These are phyloP conservation scores for Colletotrichum cuscutae DNA, from an alignment of 2,329 filamentous ascomycete genomes.

Conservation along the genomic window DNA sequence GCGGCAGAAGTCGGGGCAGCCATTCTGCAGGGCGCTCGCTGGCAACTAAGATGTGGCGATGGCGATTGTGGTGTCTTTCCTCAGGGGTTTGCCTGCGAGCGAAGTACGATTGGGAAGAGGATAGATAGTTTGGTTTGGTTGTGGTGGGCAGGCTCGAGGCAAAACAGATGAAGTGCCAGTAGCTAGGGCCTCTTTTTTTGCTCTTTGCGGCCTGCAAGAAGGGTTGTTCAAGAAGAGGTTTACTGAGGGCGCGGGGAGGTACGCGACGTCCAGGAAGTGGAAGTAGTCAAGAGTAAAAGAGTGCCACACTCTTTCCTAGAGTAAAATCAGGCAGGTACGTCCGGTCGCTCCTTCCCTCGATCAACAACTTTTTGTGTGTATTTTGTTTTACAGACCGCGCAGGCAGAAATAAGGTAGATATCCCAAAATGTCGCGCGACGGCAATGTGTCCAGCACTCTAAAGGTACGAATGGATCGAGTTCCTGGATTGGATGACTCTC, in stretches of 20 bases:
- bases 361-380: slow-evolving; percentile 7
- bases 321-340: slow-evolving; percentile 12
- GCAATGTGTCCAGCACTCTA: slow-evolving; percentile 16
- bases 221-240: slow-evolving; percentile 19
- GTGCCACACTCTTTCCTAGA: slow-evolving; percentile 1
- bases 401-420: slow-evolving; percentile 10
- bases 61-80: slow-evolving; percentile 8
- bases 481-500: slow-evolving; percentile 25
- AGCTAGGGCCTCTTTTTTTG: background rate
- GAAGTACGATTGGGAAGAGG: slow-evolving; percentile 22
- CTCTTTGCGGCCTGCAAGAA: background rate
- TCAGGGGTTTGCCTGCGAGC: background rate
- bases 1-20: slow-evolving; percentile 66
- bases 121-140: background rate
- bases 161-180: background rate
- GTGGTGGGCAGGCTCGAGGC: slow-evolving; percentile 2
- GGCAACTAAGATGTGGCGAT: slow-evolving; percentile 8
- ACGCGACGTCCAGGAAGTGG: slow-evolving; percentile 21
- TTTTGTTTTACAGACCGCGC: slow-evolving; percentile 30
- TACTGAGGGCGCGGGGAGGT: slow-evolving; percentile 24
- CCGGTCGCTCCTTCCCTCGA: slow-evolving; percentile 20
- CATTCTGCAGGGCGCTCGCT: slow-evolving; percentile 57
- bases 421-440: slow-evolving; percentile 16
- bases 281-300: slow-evolving; percentile 16
- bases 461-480: slow-evolving; percentile 31